Base-by-base conservation (phyloP, 2,329 filamentous ascomycete species). In the Ophiostoma tasmaniense region DNA sequence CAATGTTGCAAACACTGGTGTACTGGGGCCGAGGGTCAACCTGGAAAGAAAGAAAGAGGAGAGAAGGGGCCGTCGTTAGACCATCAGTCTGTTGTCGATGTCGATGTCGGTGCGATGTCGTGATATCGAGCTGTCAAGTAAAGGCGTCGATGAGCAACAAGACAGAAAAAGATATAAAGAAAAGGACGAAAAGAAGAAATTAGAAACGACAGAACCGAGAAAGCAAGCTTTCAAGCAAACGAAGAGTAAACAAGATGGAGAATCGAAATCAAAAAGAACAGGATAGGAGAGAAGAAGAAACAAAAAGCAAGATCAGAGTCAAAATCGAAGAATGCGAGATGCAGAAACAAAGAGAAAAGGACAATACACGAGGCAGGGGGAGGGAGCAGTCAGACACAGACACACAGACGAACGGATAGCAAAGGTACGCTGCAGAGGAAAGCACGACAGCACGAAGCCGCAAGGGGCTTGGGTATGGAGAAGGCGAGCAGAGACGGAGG, bases 11-110 rank as follows among this genome's bases (percentile, higher is more conserved):
- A 33, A 42, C 64, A 67, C 66, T 50, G 64, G 28, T 55, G 50
- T 42, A n/a, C 61, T 64, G 61, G 61, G 67, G 70, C 68, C 68
- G 67, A 70, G 67, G 70, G 28, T 71, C 70, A 71, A 71, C 70
- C 68, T 72, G 69, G 70, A 71, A 69, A 62, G 66, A 69, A 71
- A 66, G 62, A 68, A 64, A 64, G 50, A 35, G 20, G 39, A 52
- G 45, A 55, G 28, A 55, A n/a, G 14, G 50, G 35, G 64, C n/a
- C 25, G n/a, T 6, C 33, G 61, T 64, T 13, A n/a, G 61, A 30
- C 64, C 64, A 65, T 42, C 20, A 10, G 33, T 10, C 8, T 14
- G 20, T 64, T 20, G 55, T 61, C 25, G 55, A 30, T 61, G 11
- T 61, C 11, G 55, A 61, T 28, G 22, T 59, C 33, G 50, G 11